Evolutionary conservation across 306 rosid species (phyloP), one percentile per base, ranked within the genome.

Genomic region (Parietaria judaica): DNA sequence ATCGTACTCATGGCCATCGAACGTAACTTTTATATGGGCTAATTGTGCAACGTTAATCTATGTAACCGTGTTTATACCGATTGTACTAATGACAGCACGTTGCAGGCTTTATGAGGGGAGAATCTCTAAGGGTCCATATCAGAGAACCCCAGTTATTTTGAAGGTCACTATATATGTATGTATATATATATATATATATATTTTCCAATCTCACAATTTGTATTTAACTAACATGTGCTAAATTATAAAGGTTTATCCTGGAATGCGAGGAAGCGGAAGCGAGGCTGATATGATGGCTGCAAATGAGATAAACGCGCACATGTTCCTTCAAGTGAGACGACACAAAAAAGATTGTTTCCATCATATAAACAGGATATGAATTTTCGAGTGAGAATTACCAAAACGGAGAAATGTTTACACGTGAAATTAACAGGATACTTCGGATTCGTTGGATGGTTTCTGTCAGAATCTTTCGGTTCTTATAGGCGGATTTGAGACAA

Each of bases 201-300:
- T 8, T 36, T 60, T 58, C 4, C 39, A 46, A 7, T 17, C 6
- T 11, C 31, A 23, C 31, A 23, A 41, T 41, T 41, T 41, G 45
- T 41, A 3, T 41, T 41, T 41, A 8, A 5, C 45, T 41, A 41
- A 1, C 9, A 41, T 41, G 45, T 73, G 58, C 55, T 56, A 7
- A 53, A 60, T 34, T 2, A 44, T 73, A 58, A 77, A 91, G 96
- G 98, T 91, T 70, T 91, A 91, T 73, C 96, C 98, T 36, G 98
- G 98, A 71, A 68, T 78, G 74, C 83, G 86, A 62, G 83, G 87
- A 51, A 94, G 82, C 49, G 98, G 98, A 35, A 66, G n/a, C 36
- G 95, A 85, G 74, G 95, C 96, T 72, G 96, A 91, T 75, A 79
- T 82, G 84, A 88, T 91, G 86, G 98, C 98, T 61, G 92, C 95